Evolutionary conservation across 768 basidiomycete genomes (phyloP).

Genomic region (Leucocoprinus sp.): DNA sequence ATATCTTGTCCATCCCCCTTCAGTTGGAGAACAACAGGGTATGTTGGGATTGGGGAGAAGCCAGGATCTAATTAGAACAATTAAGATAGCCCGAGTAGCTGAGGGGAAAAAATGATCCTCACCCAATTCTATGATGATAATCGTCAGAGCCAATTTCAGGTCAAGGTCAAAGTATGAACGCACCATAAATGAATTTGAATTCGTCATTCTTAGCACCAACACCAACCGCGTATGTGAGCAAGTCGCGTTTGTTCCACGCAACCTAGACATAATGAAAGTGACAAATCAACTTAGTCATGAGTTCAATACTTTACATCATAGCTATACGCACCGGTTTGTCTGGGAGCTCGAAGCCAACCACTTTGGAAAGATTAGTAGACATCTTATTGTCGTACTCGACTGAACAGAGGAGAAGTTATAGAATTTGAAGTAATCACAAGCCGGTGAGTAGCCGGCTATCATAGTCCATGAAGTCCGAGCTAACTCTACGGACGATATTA

Average conservation of each 20-base stretch:
- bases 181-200: constrained; percentile 64
- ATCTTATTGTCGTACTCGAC: too few relatives aligned
- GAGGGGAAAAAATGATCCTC: constrained; percentile 12
- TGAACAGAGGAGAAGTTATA: background rate
- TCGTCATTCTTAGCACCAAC: constrained; percentile 78
- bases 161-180: constrained; percentile 11
- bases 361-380: constrained; percentile 48
- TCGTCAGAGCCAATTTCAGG: background rate
- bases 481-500: too few relatives aligned
- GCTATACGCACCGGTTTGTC: constrained; percentile 43
- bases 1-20: constrained; percentile 67
- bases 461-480: too few relatives aligned
- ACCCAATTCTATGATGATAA: constrained; percentile 41
- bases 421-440: too few relatives aligned
- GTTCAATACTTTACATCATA: background rate
- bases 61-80: constrained; percentile 21
- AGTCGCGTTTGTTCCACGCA: constrained; percentile 77
- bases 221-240: constrained; percentile 70
- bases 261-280: constrained; percentile 36
- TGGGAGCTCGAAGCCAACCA: constrained; percentile 49
- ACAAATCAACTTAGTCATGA: background rate
- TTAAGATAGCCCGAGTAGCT: background rate
- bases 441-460: too few relatives aligned
- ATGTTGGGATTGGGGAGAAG: constrained; percentile 78
- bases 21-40: constrained; percentile 69